These are phyloP conservation scores for Citrus hindsii DNA, from an alignment of 345 rosid species.

Conservation along the genomic window DNA sequence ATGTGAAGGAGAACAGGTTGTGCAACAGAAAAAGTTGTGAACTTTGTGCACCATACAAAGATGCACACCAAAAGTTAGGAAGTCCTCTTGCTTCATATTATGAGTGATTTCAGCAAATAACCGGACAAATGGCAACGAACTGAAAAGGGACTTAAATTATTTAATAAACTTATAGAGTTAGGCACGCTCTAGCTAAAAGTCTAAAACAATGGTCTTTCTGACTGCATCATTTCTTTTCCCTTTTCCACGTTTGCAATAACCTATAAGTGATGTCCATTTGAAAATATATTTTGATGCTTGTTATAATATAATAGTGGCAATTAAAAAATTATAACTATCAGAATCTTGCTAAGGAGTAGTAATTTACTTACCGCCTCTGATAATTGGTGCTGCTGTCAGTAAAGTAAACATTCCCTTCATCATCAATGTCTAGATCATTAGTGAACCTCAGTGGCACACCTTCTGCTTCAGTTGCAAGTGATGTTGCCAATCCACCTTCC, in stretches of 20 bases:
- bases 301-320: not conserved
- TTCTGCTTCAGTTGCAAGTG: slow-evolving; percentile 72
- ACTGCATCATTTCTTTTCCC: not conserved
- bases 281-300: not conserved
- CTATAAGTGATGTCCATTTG: no score
- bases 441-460: slow-evolving; percentile 76
- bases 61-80: not conserved
- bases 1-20: not conserved
- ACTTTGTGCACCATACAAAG: not conserved
- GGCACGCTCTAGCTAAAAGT: not conserved
- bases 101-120: not conserved
- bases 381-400: slow-evolving; percentile 83
- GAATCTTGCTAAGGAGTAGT: not conserved
- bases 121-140: not conserved
- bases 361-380: slow-evolving; percentile 55
- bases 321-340: not conserved
- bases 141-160: not conserved
- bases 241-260: not conserved
- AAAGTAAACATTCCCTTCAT: slow-evolving; percentile 79
- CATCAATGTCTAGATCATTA: slow-evolving; percentile 88
- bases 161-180: not conserved
- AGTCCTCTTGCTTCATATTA: not conserved
- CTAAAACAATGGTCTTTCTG: not conserved
- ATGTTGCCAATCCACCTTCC: slow-evolving; percentile 79
- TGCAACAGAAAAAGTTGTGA: not conserved